Conservation (phyloP, 148 eudicot genomes). For the Heliamphora exappendiculata region DNA sequence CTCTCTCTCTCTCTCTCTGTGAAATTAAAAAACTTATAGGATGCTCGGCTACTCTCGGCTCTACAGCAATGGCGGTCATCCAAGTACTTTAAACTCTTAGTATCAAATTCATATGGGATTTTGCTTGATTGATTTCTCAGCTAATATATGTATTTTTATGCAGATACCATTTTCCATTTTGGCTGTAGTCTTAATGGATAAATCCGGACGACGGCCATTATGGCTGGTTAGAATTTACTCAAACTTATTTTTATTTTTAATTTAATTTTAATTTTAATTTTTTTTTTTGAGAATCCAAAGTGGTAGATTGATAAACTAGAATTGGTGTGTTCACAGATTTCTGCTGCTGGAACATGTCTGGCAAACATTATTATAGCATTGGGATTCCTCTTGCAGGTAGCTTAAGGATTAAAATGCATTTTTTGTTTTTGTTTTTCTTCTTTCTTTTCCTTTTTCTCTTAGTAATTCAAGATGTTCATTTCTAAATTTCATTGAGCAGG, state of each 20-base stretch:
- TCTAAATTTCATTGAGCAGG: slow-evolving; percentile 6
- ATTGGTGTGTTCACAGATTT: slow-evolving; percentile 10
- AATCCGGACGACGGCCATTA: slow-evolving; percentile 40
- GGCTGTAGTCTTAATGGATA: slow-evolving; percentile 45
- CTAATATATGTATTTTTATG: not conserved
- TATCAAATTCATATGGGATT: not conserved
- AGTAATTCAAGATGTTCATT: not conserved
- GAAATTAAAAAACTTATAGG: slow-evolving; percentile 48
- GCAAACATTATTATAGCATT: slow-evolving; percentile 18
- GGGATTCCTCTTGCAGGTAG: slow-evolving; percentile 20
- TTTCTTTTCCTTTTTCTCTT: not conserved
- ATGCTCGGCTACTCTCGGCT: slow-evolving; percentile 34
- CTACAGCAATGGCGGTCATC: slow-evolving; percentile 49
- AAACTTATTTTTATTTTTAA: not conserved
- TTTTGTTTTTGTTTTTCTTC: not conserved
- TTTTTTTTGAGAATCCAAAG: not conserved
- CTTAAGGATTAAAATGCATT: not conserved
- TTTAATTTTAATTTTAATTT: too few species aligned
- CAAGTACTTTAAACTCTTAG: slow-evolving; percentile 26
- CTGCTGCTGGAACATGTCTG: slow-evolving; percentile 16
- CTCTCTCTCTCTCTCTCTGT: not conserved
- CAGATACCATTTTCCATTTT: slow-evolving; percentile 36
- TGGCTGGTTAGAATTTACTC: slow-evolving; percentile 35
- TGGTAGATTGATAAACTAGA: not conserved
- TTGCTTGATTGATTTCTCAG: not conserved